phyloP scores from a whole-genome alignment of 2,329 filamentous ascomycete species.

The Septoria linicola region DNA sequence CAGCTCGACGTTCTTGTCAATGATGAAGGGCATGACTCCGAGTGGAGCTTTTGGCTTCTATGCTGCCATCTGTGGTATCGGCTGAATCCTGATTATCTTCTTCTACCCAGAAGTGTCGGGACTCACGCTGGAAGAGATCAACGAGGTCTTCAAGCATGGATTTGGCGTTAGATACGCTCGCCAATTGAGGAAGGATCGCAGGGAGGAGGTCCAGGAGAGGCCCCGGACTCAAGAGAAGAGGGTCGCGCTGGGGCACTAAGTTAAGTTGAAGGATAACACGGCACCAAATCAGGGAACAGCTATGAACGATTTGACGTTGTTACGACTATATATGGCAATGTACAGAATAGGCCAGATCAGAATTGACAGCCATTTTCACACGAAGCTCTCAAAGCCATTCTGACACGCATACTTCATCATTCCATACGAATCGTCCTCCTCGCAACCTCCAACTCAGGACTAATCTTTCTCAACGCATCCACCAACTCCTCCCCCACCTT shows the following conservation, averaged over 20 bases:
- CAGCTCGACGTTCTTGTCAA: slow-evolving; percentile 41
- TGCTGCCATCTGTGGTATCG: slow-evolving; percentile 42
- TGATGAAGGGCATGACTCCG: slow-evolving; percentile 42
- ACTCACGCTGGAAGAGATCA: slow-evolving; percentile 40
- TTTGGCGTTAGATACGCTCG: slow-evolving; percentile 39
- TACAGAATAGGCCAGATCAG: no score
- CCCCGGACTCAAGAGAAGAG: slow-evolving; percentile 16
- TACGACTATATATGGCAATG: no score
- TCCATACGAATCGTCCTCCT: slow-evolving; percentile 4
- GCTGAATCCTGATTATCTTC: slow-evolving; percentile 41
- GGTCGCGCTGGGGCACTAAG: slow-evolving; percentile 9
- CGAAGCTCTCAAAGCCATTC: no score
- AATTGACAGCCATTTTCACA: no score
- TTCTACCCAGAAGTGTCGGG: slow-evolving; percentile 44
- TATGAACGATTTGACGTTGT: no score
- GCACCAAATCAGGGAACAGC: no score
- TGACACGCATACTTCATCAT: neutral
- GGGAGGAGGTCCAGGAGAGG: slow-evolving; percentile 8
- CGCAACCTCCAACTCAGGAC: slow-evolving; percentile 19
- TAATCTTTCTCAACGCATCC: slow-evolving; percentile 24
- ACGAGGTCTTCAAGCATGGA: slow-evolving; percentile 39
- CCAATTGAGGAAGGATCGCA: slow-evolving; percentile 36
- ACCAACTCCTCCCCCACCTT: slow-evolving; percentile 34
- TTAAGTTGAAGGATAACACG: no score
- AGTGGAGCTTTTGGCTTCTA: slow-evolving; percentile 44